phyloP scores from a whole-genome alignment of 2,329 filamentous ascomycete genomes.

The Colletotrichum gloeosporioides region DNA sequence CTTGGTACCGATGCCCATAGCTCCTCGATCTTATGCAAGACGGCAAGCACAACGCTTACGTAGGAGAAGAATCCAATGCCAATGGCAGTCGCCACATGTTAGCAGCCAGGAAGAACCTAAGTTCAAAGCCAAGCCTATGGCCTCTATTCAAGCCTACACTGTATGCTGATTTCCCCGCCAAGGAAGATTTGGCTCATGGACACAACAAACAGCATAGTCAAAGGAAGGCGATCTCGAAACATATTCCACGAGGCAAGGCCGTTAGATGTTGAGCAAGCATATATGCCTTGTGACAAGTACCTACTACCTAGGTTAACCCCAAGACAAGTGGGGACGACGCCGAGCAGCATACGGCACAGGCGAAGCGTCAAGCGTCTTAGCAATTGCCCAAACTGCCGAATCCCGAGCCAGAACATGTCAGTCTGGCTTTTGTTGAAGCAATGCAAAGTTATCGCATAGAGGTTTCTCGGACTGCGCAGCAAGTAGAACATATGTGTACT shows the following conservation, averaged over 20 bases:
- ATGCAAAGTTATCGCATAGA: background rate
- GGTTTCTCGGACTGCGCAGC: background rate
- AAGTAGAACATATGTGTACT: background rate
- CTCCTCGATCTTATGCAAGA: background rate
- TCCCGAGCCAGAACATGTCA: background rate
- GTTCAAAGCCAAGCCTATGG: background rate
- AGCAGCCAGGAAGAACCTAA: background rate
- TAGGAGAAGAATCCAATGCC: no score
- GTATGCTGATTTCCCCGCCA: no score
- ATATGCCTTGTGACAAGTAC: background rate
- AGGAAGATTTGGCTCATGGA: no score
- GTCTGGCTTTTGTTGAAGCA: background rate
- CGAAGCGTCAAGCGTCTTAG: background rate
- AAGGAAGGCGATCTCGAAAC: background rate
- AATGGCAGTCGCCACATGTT: background rate
- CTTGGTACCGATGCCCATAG: background rate
- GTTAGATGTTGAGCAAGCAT: background rate
- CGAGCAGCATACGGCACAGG: background rate
- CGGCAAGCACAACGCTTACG: no score
- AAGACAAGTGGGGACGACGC: background rate
- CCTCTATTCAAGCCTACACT: no score
- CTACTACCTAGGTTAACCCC: background rate
- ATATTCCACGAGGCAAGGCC: background rate
- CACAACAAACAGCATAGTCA: background rate
- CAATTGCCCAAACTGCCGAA: background rate